Evolutionary conservation across 805 yeast genomes (phyloP).

Genomic region (Priceomyces castillae): DNA sequence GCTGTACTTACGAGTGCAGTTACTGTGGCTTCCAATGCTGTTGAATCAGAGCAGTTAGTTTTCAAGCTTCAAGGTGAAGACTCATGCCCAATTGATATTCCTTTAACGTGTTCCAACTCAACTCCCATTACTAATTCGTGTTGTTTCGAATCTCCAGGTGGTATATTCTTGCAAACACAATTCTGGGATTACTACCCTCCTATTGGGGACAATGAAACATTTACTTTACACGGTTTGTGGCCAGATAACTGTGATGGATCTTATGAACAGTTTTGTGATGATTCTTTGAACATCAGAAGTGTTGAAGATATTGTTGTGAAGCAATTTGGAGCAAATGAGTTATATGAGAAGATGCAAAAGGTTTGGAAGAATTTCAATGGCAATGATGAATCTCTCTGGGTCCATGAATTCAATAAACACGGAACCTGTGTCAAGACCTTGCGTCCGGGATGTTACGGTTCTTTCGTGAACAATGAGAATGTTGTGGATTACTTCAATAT

Average conservation of each 20-base stretch:
- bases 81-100: slow-evolving; percentile 55
- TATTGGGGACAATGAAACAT: slow-evolving; percentile 32
- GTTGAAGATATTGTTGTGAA: slow-evolving; percentile 25
- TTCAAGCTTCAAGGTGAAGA: background rate
- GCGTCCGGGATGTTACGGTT: slow-evolving; percentile 33
- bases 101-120: slow-evolving; percentile 58
- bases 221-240: slow-evolving; percentile 47
- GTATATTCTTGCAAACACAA: slow-evolving; percentile 40
- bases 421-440: slow-evolving; percentile 42
- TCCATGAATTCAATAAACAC: slow-evolving; percentile 44
- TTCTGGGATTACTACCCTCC: slow-evolving; percentile 40
- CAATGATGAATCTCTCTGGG: slow-evolving; percentile 34
- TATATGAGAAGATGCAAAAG: slow-evolving; percentile 27
- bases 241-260: slow-evolving; percentile 42
- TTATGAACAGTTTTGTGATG: slow-evolving; percentile 36
- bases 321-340: slow-evolving; percentile 23
- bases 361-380: slow-evolving; percentile 36
- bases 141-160: slow-evolving; percentile 42
- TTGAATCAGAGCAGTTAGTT: background rate
- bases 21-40: background rate
- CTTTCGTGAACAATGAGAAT: slow-evolving; percentile 20
- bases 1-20: background rate
- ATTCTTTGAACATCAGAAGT: slow-evolving; percentile 26
- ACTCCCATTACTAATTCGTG: slow-evolving; percentile 51
- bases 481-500: slow-evolving; percentile 29